Evolutionary conservation across 2,329 filamentous ascomycete species (phyloP), one percentile per base, ranked within the genome.

Genomic region (Trichoderma oligosporum): DNA sequence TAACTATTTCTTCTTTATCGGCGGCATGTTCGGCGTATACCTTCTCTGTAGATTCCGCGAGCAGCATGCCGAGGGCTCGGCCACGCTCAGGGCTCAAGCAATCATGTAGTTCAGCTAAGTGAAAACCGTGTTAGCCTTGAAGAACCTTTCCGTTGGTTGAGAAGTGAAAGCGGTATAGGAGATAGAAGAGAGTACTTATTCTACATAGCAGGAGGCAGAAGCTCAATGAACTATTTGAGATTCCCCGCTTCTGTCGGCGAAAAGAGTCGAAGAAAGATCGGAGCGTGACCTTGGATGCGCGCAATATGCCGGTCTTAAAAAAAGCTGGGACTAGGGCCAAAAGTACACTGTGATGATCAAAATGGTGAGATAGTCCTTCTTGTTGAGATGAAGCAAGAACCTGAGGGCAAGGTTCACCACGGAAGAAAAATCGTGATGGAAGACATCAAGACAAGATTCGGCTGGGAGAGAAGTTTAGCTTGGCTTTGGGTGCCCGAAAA

Each of bases 401-500:
- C 61, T 63, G 52, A 64, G 38, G 24, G 61, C 51, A 5, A 66
- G 46, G 33, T 65, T 60, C n/a, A 65, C 64, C 2, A 61, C 36
- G 11, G 59, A 61, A 12, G 60, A 61, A 22, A 65, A 52, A 6
- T 64, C 57, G 5, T 54, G 25, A 14, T 66, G 62, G 24, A 69
- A 68, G 3, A 60, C 60, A 1, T 42, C 66, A 42, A 73, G 61
- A n/a, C 66, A 61, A 44, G 70, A 63, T 35, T 54, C 57, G 48
- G 27, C 35, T 1, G 64, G 60, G 8, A 52, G 25, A 36, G 51
- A 7, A 64, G 16, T 61, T 64, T 18, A 63, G 78, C 63, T 0
- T 62, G 63, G 18, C 69, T 70, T 66, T 86, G 82, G 35, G 80
- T 70, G 25, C 81, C 82, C 0, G 82, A 85, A 67, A 27, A 85